Evolutionary conservation across 1,284 basidiomycete species (phyloP), one percentile per base, ranked within the genome.

Genomic region (Cerioporus squamosus): DNA sequence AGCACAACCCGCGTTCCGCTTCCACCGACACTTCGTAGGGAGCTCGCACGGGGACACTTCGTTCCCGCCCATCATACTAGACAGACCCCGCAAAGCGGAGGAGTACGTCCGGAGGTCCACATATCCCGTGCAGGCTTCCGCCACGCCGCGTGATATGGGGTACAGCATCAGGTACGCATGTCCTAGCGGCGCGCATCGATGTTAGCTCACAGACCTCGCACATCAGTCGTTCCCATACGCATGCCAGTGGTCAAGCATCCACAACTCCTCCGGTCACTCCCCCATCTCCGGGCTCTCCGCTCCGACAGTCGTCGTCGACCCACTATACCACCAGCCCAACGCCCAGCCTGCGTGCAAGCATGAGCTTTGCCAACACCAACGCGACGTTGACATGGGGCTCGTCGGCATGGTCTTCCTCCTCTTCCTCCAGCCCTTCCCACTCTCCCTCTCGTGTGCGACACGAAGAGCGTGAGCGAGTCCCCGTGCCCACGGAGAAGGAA

Each of bases 271-370:
- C 45, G 31, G 20, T 18, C 40, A 22, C 18, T 36, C 45, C 31
- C 22, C 40, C 24, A 20, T 51, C 51, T 36, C 26, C 40, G 45
- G 22, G 43, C 56, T 15, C 47, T 45, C 51, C 46, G 22, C 44
- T 43, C 26, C 33, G 42, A 14, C 18, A 17, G n/a, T 44, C 54
- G 17, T 44, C 33, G n/a, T 36, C 53, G 3, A 44, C 36, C 15
- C 44, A 12, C 9, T 7, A n/a, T 14, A 23, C 44, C 12, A 9
- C 29, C 17, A 42, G 43, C 20, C 24, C 53, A 7, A 39, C 48
- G 24, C 44, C 57, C 18, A 50, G 51, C 33, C 59, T 61, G 23
- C 45, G 50, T 20, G 53, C 53, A n/a, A 55, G 59, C 51, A 60
- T 59, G 53, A 57, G 48, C 45, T 57, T 57, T 52, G 24, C 20